Conservation (phyloP, 2,329 filamentous ascomycete genomes). For the Cercospora beticola region DNA sequence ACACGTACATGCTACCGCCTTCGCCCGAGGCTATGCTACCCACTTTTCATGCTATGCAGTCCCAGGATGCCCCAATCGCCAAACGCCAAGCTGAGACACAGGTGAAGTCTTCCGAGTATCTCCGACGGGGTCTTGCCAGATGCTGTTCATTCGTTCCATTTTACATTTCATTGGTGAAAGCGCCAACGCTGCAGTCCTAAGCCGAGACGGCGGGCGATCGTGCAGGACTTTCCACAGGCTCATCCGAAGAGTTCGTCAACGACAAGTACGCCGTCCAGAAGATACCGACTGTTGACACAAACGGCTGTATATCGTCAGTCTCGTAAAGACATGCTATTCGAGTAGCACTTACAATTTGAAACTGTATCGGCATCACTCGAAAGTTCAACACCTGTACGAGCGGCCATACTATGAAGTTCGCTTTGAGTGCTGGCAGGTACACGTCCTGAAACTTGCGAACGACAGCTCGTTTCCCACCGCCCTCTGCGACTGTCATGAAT, state of each 20-base stretch:
- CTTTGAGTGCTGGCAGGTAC: constrained; percentile 90
- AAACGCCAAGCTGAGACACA: constrained; percentile 15
- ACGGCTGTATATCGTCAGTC: constrained; percentile 61
- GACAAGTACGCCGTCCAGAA: constrained; percentile 97
- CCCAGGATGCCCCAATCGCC: not conserved
- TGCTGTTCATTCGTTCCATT: constrained; percentile 1
- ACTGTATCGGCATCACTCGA: constrained; percentile 88
- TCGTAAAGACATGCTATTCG: constrained; percentile 28
- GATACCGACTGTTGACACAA: constrained; percentile 93
- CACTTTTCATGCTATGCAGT: constrained; percentile 9
- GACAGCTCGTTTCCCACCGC: constrained; percentile 78
- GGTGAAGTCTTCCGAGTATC: constrained; percentile 10
- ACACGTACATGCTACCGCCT: constrained; percentile 2
- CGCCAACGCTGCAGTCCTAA: constrained; percentile 8
- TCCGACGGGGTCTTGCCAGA: constrained; percentile 6
- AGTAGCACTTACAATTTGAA: constrained; percentile 76
- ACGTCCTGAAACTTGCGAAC: constrained; percentile 86
- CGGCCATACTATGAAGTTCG: constrained; percentile 94
- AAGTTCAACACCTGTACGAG: constrained; percentile 97
- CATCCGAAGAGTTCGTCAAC: constrained; percentile 81
- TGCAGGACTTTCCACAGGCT: constrained; percentile 45
- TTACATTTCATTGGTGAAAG: not conserved
- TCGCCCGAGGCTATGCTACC: constrained; percentile 20
- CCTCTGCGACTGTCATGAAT: constrained; percentile 94
- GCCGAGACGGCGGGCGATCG: constrained; percentile 21